Conservation (phyloP, 306 rosid genomes). For the Pyrus communis region DNA sequence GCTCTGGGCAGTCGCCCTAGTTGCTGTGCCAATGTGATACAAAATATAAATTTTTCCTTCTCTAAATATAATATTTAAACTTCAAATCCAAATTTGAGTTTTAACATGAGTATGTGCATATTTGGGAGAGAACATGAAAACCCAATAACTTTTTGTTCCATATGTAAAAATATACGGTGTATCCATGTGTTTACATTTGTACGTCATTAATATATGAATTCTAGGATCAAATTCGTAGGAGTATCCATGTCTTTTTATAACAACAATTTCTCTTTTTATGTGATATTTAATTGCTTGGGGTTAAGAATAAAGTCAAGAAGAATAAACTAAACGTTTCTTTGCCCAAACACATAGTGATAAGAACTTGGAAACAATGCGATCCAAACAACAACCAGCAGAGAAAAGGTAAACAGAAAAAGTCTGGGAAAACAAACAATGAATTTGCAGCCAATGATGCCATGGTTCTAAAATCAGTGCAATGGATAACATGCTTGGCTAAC, state of each 20-base stretch:
- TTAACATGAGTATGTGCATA: no score
- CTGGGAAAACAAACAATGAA: constrained; percentile 36
- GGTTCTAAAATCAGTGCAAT: constrained; percentile 29
- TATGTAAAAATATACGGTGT: no score
- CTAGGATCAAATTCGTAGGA: no score
- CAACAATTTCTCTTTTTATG: constrained; percentile 8
- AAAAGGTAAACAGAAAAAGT: constrained; percentile 49
- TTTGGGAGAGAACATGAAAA: no score
- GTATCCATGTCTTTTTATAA: background rate
- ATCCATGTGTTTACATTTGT: no score
- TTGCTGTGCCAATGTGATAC: no score
- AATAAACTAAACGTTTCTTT: constrained; percentile 2
- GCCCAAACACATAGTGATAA: constrained; percentile 33
- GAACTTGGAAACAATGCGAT: constrained; percentile 35
- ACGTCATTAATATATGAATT: no score
- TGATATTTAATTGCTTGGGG: background rate
- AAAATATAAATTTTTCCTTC: no score
- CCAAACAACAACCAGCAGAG: constrained; percentile 38
- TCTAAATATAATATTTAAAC: no score
- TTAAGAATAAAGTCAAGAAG: constrained; percentile 9
- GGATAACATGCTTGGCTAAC: constrained; percentile 22
- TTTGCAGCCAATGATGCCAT: constrained; percentile 20
- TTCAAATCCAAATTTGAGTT: no score
- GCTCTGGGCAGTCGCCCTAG: no score
- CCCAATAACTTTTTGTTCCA: no score